Percentiles rank a stretch among this genome's conserved stretches.
These are phyloP conservation scores for Telopea speciosissima DNA, from an alignment of 177 flowering plant species.

Conservation along the genomic window DNA sequence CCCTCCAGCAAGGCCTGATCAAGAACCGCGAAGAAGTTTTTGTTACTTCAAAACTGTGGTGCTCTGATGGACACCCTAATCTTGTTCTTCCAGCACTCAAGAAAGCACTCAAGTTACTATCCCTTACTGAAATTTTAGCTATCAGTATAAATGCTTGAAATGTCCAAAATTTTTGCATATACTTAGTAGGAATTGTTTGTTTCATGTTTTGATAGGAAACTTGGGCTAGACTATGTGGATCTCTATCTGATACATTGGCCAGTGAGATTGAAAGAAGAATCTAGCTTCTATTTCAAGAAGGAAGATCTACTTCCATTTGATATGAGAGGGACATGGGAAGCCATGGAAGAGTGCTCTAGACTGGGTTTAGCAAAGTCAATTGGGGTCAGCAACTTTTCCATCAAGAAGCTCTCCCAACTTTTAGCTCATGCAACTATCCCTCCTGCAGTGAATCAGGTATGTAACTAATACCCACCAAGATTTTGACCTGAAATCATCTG, in stretches of 20 bases:
- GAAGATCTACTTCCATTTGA: slow-evolving; percentile 17
- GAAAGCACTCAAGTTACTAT: slow-evolving; percentile 16
- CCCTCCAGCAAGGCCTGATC: slow-evolving; percentile 30
- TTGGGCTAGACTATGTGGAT: slow-evolving; percentile 11
- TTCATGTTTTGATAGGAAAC: slow-evolving; percentile 6
- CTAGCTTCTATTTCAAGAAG: not conserved
- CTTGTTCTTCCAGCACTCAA: slow-evolving; percentile 35
- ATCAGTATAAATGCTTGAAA: no score
- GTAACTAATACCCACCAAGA: not conserved
- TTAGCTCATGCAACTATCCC: slow-evolving; percentile 16
- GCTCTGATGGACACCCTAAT: slow-evolving; percentile 17
- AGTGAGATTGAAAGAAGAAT: not conserved
- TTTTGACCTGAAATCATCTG: not conserved
- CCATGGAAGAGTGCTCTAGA: slow-evolving; percentile 29
- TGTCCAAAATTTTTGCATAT: not conserved
- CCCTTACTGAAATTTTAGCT: no score
- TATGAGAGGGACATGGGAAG: slow-evolving; percentile 24
- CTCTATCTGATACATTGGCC: slow-evolving; percentile 18
- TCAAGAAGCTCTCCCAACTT: slow-evolving; percentile 10
- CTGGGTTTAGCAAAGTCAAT: slow-evolving; percentile 25
- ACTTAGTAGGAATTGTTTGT: no score
- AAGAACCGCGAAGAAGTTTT: slow-evolving; percentile 32
- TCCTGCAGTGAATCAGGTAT: slow-evolving; percentile 22
- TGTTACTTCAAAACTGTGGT: slow-evolving; percentile 39
- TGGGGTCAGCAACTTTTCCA: slow-evolving; percentile 27